phyloP scores from a whole-genome alignment of 371 early-diverging fungal genomes.

The Amoeboaphelidium protococcarum region DNA sequence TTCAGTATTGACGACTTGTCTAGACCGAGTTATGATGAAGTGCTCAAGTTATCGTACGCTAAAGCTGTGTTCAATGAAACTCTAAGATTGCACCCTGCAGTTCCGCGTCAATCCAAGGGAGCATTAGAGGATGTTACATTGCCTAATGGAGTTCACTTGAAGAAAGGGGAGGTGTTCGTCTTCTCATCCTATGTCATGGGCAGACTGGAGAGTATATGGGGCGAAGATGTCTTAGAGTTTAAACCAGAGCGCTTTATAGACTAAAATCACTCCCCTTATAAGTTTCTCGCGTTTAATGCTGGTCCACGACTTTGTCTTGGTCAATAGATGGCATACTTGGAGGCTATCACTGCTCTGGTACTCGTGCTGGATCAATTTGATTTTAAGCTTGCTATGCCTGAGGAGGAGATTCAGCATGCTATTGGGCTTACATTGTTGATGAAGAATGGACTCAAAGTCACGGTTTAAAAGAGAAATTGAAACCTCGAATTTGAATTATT shows the following conservation, averaged over 20 bases:
- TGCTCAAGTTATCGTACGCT: constrained; percentile 7
- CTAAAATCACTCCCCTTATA: constrained; percentile 7
- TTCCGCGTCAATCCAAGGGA: constrained; percentile 31
- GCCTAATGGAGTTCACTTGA: constrained; percentile 33
- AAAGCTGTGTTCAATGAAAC: constrained; percentile 28
- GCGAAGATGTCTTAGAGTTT: constrained; percentile 25
- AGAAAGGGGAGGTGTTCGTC: constrained; percentile 19
- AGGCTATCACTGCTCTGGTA: not conserved
- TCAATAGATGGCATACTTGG: not conserved
- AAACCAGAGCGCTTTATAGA: constrained; percentile 30
- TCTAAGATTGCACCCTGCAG: constrained; percentile 37
- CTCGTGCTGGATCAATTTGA: not conserved
- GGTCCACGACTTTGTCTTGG: constrained; percentile 39
- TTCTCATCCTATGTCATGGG: constrained; percentile 15
- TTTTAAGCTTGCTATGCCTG: not conserved
- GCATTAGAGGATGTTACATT: constrained; percentile 33
- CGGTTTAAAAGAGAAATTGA: not conserved
- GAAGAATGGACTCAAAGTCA: not conserved
- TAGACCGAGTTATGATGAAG: constrained; percentile 6
- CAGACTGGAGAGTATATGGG: constrained; percentile 20
- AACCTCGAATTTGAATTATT: too few relatives aligned
- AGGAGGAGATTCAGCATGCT: not conserved
- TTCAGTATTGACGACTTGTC: not conserved
- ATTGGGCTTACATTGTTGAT: not conserved
- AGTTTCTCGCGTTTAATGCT: constrained; percentile 24